phyloP scores from a whole-genome alignment of 176 grass and related monocot genomes.

The Musa acuminata region DNA sequence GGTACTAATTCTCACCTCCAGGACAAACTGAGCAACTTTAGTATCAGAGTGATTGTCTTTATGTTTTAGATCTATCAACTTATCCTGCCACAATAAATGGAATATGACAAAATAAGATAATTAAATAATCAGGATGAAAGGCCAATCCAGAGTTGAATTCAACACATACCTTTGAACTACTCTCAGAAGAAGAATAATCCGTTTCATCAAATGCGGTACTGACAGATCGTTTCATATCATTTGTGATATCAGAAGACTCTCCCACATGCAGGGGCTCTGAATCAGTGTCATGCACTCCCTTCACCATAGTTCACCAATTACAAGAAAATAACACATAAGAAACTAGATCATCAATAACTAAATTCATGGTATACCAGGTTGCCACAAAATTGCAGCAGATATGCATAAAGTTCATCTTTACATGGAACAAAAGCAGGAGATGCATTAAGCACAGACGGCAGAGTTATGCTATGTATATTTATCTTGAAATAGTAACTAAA shows the following conservation, averaged over 20 bases:
- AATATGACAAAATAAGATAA: neutral
- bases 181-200: neutral
- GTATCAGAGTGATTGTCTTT: neutral
- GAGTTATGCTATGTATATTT: neutral
- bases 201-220: neutral
- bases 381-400: neutral
- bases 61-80: neutral
- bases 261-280: neutral
- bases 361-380: neutral
- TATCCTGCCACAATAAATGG: neutral
- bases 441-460: neutral
- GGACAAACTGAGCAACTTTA: neutral
- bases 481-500: neutral
- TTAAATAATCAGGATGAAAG: neutral
- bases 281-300: neutral
- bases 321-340: neutral
- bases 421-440: neutral
- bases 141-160: neutral
- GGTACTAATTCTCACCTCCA: too few relatives aligned
- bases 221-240: neutral
- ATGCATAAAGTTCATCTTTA: neutral
- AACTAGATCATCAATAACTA: neutral
- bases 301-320: neutral
- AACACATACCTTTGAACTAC: neutral
- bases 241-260: neutral